Conservation (phyloP, 2,329 filamentous ascomycete genomes). For the Aspergillus quadrilineatus region DNA sequence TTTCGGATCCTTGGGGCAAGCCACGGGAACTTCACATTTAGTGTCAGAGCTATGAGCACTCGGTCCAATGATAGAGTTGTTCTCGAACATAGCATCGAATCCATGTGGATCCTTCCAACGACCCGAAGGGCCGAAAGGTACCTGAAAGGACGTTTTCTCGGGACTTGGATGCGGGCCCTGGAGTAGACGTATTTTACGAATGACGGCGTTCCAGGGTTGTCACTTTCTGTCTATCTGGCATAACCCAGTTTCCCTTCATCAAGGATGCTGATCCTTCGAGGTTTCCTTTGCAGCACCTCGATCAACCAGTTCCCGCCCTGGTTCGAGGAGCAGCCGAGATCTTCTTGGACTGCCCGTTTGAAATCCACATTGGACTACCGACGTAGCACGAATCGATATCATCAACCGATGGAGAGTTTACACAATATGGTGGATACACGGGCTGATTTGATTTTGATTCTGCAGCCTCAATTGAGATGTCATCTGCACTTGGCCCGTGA, state of each 20-base stretch:
- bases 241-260: constrained; percentile 15
- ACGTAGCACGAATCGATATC: constrained; percentile 14
- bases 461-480: constrained; percentile 17
- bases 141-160: constrained; percentile 14
- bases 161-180: constrained; percentile 17
- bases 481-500: constrained; percentile 13
- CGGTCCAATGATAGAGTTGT: constrained; percentile 15
- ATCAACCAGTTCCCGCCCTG: constrained; percentile 5
- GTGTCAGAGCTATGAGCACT: constrained; percentile 16
- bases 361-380: neutral
- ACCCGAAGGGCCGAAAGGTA: constrained; percentile 14
- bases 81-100: constrained; percentile 13
- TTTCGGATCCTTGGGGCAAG: constrained; percentile 13
- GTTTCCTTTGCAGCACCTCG: constrained; percentile 2
- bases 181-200: constrained; percentile 10
- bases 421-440: constrained; percentile 19
- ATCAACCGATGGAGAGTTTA: constrained; percentile 15
- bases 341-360: constrained; percentile 4
- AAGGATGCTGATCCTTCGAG: constrained; percentile 13
- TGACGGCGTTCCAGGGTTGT: constrained; percentile 9
- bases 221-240: constrained; percentile 9
- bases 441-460: constrained; percentile 9
- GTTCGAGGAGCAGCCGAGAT: constrained; percentile 9
- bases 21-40: constrained; percentile 22
- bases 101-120: constrained; percentile 13